Conservation (phyloP, 306 rosid species). For the Castanopsis chinensis region DNA sequence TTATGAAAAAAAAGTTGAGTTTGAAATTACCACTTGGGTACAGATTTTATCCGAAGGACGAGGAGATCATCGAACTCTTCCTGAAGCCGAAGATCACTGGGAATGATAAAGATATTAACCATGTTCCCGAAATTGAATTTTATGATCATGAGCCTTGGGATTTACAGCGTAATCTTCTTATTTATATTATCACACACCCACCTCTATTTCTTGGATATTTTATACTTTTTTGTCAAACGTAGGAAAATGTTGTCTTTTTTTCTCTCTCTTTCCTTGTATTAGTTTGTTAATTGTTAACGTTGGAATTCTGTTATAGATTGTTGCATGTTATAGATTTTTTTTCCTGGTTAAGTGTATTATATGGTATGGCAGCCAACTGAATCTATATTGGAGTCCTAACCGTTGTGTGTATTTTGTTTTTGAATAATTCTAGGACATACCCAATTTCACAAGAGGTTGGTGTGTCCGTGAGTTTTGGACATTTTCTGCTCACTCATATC, state of each 20-base stretch:
- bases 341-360: too few relatives aligned
- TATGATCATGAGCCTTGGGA: constrained; percentile 96
- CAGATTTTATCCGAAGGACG: constrained; percentile 81
- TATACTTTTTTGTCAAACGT: background rate
- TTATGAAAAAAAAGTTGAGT: constrained; percentile 10
- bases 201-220: background rate
- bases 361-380: too few relatives aligned
- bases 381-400: too few relatives aligned
- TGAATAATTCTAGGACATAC: too few relatives aligned
- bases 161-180: constrained; percentile 56
- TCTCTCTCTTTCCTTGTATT: too few relatives aligned
- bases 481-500: too few relatives aligned
- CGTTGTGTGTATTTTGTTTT: too few relatives aligned
- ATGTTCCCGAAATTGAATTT: constrained; percentile 75
- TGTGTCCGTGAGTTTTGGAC: too few relatives aligned
- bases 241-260: background rate
- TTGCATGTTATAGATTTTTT: too few relatives aligned
- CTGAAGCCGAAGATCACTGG: constrained; percentile 80
- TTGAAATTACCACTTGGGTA: constrained; percentile 68
- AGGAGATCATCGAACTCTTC: constrained; percentile 57
- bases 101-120: constrained; percentile 49
- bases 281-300: too few relatives aligned
- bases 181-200: background rate
- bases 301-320: too few relatives aligned
- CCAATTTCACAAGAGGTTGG: too few relatives aligned